Conservation (phyloP, 768 basidiomycete species). For the Suillus cothurnatus region DNA sequence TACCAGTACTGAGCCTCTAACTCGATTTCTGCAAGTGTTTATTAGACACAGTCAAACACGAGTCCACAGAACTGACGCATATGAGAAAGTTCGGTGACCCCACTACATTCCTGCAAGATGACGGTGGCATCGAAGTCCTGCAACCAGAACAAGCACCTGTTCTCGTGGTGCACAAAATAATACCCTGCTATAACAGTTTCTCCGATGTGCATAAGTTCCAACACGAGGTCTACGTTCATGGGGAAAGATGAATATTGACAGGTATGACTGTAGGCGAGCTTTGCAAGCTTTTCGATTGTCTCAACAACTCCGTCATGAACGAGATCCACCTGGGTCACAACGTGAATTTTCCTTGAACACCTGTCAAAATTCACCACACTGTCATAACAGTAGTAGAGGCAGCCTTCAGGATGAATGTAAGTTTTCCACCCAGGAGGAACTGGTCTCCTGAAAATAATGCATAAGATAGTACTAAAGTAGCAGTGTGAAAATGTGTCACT, state of each 20-base stretch:
- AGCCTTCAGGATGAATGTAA: constrained; percentile 54
- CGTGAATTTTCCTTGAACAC: neutral
- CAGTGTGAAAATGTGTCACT: neutral
- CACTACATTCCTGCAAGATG: constrained; percentile 39
- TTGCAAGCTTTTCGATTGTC: constrained; percentile 4
- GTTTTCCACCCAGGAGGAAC: constrained; percentile 40
- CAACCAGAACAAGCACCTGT: constrained; percentile 48
- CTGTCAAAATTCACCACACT: constrained; percentile 32
- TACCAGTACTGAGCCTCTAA: constrained; percentile 26
- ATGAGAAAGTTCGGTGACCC: constrained; percentile 40
- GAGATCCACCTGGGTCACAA: neutral
- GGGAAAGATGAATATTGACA: constrained; percentile 4
- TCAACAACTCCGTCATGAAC: neutral
- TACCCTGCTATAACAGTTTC: constrained; percentile 32
- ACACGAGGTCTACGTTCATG: constrained; percentile 38
- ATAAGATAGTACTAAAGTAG: neutral
- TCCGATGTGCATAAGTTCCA: constrained; percentile 35
- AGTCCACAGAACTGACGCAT: constrained; percentile 34
- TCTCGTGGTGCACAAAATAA: constrained; percentile 47
- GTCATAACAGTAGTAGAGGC: constrained; percentile 49
- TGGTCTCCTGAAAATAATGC: neutral
- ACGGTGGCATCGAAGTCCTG: constrained; percentile 36
- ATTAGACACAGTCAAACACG: neutral
- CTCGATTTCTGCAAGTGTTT: constrained; percentile 13
- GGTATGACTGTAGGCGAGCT: neutral